Evolutionary conservation across 2,329 filamentous ascomycete species (phyloP).

Genomic region (Neopestalotiopsis sp.): DNA sequence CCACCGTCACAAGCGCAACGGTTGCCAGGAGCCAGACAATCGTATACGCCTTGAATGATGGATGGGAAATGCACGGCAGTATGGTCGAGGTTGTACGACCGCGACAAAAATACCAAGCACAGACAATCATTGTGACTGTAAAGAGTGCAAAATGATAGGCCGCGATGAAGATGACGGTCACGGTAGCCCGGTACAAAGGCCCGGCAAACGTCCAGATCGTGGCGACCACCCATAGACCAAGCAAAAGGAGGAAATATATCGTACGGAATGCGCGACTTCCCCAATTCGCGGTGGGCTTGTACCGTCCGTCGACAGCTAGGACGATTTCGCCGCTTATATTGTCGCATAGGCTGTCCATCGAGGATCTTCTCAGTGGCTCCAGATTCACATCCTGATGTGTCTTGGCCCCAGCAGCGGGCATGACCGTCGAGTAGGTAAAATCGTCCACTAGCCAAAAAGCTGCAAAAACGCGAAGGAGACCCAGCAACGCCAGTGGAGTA

Average conservation of each 20-base stretch:
- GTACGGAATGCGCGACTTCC: neutral
- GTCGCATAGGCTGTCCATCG: no score
- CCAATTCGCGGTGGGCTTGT: neutral
- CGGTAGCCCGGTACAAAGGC: neutral
- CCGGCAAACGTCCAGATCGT: neutral
- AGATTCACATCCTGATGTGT: no score
- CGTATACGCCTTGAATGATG: no score
- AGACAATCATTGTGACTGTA: neutral
- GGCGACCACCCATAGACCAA: neutral
- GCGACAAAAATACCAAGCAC: neutral
- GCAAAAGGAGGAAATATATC: neutral
- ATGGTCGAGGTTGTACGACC: neutral
- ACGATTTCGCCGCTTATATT: no score
- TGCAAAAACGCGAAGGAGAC: no score
- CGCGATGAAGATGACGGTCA: neutral
- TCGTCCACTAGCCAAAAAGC: no score
- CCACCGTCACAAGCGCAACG: neutral
- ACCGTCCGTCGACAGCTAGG: neutral
- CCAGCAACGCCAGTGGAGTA: constrained; percentile 3
- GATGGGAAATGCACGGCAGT: neutral
- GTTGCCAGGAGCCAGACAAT: neutral
- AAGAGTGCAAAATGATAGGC: neutral
- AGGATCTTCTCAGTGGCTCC: no score
- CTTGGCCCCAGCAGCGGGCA: no score
- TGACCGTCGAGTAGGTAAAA: no score